Conservation (phyloP, 139 green algal species). For the Chlamydomonas schloesseri region DNA sequence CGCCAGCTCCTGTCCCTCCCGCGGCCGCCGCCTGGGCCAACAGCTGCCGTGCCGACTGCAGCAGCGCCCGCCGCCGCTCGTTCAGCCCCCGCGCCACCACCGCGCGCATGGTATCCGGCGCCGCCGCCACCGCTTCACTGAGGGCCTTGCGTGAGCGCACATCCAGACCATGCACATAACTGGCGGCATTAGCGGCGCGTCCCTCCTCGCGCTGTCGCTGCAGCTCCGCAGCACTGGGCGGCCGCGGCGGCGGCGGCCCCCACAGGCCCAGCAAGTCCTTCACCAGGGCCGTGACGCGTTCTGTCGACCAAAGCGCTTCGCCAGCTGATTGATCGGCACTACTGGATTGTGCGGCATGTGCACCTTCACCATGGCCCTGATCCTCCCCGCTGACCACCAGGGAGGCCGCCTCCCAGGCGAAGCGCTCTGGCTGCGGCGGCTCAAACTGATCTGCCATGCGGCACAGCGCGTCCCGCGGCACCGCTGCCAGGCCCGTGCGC, state of each 20-base stretch:
- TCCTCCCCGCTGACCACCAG: not conserved
- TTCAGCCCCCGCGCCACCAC: too few species aligned
- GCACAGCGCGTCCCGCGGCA: not conserved
- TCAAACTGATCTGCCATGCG: slow-evolving; percentile 10
- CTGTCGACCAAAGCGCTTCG: too few species aligned
- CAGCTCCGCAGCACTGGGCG: slow-evolving; percentile 8
- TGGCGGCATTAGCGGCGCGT: slow-evolving; percentile 15
- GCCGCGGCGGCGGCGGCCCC: not conserved
- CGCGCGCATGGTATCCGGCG: too few species aligned
- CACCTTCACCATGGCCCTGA: too few species aligned
- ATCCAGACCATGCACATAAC: slow-evolving; percentile 14
- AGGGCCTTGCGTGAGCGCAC: slow-evolving; percentile 1
- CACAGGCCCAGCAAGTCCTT: not conserved
- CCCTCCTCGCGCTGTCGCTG: slow-evolving; percentile 14
- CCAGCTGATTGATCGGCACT: not conserved
- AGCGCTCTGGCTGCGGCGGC: slow-evolving; percentile 1
- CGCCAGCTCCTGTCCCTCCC: too few species aligned
- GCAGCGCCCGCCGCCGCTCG: too few species aligned
- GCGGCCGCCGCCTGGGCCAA: too few species aligned
- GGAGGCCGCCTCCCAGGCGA: slow-evolving; percentile 5
- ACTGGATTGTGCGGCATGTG: too few species aligned
- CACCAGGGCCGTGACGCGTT: not conserved
- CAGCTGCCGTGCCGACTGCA: too few species aligned
- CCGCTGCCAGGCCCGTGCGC: not conserved
- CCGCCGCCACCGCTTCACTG: too few species aligned